Percentiles rank a stretch among this genome's conserved stretches.
phyloP scores from a whole-genome alignment of 1,284 basidiomycete genomes.

The Austroboletus novae-zelandiae region DNA sequence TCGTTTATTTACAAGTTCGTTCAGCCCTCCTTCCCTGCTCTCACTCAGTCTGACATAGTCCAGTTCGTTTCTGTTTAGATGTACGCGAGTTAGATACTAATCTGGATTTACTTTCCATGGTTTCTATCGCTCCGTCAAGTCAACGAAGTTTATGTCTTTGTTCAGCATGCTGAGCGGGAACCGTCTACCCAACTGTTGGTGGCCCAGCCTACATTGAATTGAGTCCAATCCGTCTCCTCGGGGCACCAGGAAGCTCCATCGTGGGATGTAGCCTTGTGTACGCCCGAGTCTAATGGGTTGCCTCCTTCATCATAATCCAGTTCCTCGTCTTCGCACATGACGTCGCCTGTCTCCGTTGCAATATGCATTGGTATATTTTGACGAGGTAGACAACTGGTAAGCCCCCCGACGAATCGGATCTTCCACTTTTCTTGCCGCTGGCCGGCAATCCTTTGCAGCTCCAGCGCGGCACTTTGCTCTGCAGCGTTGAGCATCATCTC shows the following conservation, averaged over 20 bases:
- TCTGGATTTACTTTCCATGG: constrained; percentile 6
- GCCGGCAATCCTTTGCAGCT: constrained; percentile 20
- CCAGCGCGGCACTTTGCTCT: constrained; percentile 37
- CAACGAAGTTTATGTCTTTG: neutral
- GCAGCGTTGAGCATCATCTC: constrained; percentile 53
- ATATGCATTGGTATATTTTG: neutral
- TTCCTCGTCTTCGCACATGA: constrained; percentile 20
- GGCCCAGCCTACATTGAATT: constrained; percentile 9
- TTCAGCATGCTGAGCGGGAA: constrained; percentile 1
- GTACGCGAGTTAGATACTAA: constrained; percentile 22
- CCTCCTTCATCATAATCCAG: constrained; percentile 13
- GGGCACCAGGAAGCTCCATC: constrained; percentile 5
- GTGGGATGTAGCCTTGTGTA: constrained; percentile 16
- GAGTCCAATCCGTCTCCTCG: constrained; percentile 18
- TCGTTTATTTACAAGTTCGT: constrained; percentile 24
- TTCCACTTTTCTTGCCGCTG: constrained; percentile 27
- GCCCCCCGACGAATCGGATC: constrained; percentile 19
- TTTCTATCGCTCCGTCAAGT: neutral
- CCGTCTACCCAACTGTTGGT: constrained; percentile 2
- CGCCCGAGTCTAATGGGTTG: constrained; percentile 28
- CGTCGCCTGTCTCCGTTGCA: constrained; percentile 8
- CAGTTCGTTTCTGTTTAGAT: constrained; percentile 22
- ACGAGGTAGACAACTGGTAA: constrained; percentile 1
- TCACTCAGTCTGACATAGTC: constrained; percentile 1
- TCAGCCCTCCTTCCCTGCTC: neutral